Percentiles rank a stretch among this genome's conserved stretches.
Evolutionary conservation across 495 filamentous ascomycete genomes (phyloP).

Genomic region (Aspergillus ellipticus): DNA sequence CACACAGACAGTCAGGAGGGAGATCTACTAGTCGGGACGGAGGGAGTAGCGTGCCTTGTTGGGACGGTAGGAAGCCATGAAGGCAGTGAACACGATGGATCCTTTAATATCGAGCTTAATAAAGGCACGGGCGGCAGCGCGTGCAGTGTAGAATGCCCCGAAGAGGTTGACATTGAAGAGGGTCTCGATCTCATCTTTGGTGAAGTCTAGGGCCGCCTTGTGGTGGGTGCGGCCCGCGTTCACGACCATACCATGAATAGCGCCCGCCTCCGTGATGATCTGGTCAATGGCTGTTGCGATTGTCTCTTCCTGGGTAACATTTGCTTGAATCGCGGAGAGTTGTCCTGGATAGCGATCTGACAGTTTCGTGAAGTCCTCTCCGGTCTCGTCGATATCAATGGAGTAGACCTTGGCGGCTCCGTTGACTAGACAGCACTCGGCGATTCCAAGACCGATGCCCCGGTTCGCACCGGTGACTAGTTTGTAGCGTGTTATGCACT

Average conservation of each 20-base stretch:
- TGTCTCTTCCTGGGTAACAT: slow-evolving; percentile 35
- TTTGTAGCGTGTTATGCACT: too few relatives aligned
- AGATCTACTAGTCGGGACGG: neutral
- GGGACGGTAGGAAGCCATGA: slow-evolving; percentile 38
- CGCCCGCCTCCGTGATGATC: slow-evolving; percentile 33
- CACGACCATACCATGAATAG: slow-evolving; percentile 35
- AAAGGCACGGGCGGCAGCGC: slow-evolving; percentile 12
- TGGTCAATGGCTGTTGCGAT: slow-evolving; percentile 35
- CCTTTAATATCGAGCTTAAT: slow-evolving; percentile 24
- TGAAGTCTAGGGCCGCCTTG: slow-evolving; percentile 42
- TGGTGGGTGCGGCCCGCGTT: slow-evolving; percentile 46
- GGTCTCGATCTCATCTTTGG: slow-evolving; percentile 35
- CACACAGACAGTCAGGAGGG: neutral
- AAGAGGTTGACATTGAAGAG: slow-evolving; percentile 31
- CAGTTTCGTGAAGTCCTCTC: slow-evolving; percentile 33
- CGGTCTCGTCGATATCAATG: slow-evolving; percentile 37
- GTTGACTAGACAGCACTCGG: slow-evolving; percentile 39
- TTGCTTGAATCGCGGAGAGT: slow-evolving; percentile 30
- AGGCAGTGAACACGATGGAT: slow-evolving; percentile 37
- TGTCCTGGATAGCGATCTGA: slow-evolving; percentile 25
- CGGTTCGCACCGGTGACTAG: slow-evolving; percentile 40
- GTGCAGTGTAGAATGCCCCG: slow-evolving; percentile 22
- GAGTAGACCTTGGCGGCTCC: slow-evolving; percentile 36
- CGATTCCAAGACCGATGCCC: slow-evolving; percentile 36
- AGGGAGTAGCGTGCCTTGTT: slow-evolving; percentile 11